phyloP scores from a whole-genome alignment of 2,329 filamentous ascomycete genomes.

The Aspergillus piperis region DNA sequence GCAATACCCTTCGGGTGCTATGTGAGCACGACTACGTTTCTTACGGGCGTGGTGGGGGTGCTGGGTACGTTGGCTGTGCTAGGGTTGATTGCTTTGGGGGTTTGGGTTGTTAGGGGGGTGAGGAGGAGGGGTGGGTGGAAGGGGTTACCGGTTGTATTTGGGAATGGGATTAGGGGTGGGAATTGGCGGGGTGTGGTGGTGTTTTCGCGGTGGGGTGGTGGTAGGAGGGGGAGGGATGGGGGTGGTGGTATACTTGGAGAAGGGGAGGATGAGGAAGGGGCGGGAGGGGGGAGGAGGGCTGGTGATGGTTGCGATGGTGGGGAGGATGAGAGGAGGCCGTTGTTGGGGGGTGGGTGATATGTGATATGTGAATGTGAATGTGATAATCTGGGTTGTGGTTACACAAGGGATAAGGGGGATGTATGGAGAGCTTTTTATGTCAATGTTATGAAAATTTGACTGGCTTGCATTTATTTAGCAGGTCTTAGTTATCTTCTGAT shows the following conservation, averaged over 20 bases:
- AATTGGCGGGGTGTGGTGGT: neutral
- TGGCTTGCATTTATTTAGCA: neutral
- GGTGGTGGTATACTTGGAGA: slow-evolving; percentile 16
- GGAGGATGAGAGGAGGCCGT: slow-evolving; percentile 30
- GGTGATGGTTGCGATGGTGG: neutral
- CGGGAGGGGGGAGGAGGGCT: too few relatives aligned
- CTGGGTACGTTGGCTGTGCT: slow-evolving; percentile 30
- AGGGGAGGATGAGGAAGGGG: slow-evolving; percentile 3
- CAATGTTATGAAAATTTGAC: neutral
- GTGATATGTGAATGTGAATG: too few relatives aligned
- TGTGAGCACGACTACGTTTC: slow-evolving; percentile 43
- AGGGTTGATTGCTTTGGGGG: slow-evolving; percentile 19
- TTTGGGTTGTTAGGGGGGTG: slow-evolving; percentile 20
- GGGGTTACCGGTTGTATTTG: too few relatives aligned
- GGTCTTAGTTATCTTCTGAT: neutral
- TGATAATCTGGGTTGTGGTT: neutral
- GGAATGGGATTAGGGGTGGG: neutral
- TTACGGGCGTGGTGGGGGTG: slow-evolving; percentile 38
- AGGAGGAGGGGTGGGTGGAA: slow-evolving; percentile 13
- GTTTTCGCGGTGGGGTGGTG: slow-evolving; percentile 11
- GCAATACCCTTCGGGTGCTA: slow-evolving; percentile 42
- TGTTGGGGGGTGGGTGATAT: slow-evolving; percentile 20
- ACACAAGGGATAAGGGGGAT: neutral
- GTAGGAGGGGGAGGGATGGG: slow-evolving; percentile 12
- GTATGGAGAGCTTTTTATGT: neutral